Evolutionary conservation across 805 yeast species (phyloP), one percentile per base, ranked within the genome.

Genomic region (Ogataea salicorniae): DNA sequence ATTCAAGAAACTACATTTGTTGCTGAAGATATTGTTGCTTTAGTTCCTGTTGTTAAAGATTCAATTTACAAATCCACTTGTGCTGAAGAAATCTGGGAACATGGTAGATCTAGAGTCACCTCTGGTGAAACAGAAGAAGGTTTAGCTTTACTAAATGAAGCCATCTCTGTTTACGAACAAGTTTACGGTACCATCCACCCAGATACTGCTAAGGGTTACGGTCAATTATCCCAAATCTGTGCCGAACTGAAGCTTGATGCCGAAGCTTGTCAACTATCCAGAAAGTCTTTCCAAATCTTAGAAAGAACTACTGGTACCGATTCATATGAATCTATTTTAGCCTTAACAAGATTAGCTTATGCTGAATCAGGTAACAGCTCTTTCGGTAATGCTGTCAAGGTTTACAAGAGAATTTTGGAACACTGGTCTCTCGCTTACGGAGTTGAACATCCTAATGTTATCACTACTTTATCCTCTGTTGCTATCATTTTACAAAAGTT

Each of bases 231-330:
- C 14, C 81, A 82, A 51, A 65, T 81, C 17, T 87, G 80, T 68
- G 75, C 79, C 48, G 89, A 83, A 49, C 62, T 80, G 40, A 80
- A 81, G 15, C 68, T 76, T 56, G 62, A 69, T 18, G 69, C 71
- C 22, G 82, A 80, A 54, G 90, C 97, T 13, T 73, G 81, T 45
- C 76, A 74, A 13, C 70, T 79, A 54, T 78, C 83, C 16, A 80
- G 94, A 56, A 83, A 79, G 62, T 80, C 96, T 2, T 76, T 81
- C 51, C 71, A 80, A 37, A 79, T 90, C 51, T 74, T 83, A 50
- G 98, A 92, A 72, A 81, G 98, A 68, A 75, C 82, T 13, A 66
- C 72, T 44, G 99, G 99, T 51, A 66, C 81, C 52, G 98, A 92
- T 61, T 79, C 94, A 14, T 79, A 77, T 58, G 92, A 89, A 53